phyloP scores from a whole-genome alignment of 2,329 filamentous ascomycete genomes.

The Trichoderma harzianum region DNA sequence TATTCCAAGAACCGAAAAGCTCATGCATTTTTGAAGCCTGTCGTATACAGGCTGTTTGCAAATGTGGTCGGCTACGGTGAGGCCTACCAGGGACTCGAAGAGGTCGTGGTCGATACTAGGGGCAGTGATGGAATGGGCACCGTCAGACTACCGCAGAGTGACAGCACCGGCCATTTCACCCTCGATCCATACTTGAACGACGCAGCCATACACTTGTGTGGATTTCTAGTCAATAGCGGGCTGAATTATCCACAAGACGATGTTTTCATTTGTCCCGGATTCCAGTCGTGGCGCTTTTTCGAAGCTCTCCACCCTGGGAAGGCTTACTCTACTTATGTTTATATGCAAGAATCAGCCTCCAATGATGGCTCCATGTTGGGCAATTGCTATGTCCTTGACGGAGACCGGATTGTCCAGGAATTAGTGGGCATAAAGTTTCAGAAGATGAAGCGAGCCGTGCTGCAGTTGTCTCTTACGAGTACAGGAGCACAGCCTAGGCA shows the following conservation, averaged over 20 bases:
- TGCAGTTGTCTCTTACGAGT: not conserved
- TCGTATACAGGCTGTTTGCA: not conserved
- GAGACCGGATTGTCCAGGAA: not conserved
- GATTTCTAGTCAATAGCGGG: not conserved
- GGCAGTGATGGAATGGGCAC: constrained; percentile 7
- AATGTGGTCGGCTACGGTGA: not conserved
- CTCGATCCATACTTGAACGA: not conserved
- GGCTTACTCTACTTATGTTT: not conserved
- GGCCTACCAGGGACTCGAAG: constrained; percentile 2
- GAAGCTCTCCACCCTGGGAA: not conserved
- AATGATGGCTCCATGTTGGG: not conserved
- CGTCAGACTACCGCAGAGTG: not conserved
- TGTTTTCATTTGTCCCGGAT: not conserved
- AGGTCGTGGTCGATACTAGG: constrained; percentile 3
- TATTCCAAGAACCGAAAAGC: not conserved
- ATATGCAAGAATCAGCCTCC: not conserved
- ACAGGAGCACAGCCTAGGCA: not conserved
- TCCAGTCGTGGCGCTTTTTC: not conserved
- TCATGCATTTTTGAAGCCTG: not conserved
- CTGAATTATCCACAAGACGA: not conserved
- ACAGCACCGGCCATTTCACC: not conserved
- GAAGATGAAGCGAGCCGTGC: not conserved
- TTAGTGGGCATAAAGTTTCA: constrained; percentile 1
- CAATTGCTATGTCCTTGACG: constrained; percentile 9
- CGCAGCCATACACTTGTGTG: not conserved